Base-by-base conservation (phyloP, 164 flowering plant genomes). In the Chimonanthus praecox region DNA sequence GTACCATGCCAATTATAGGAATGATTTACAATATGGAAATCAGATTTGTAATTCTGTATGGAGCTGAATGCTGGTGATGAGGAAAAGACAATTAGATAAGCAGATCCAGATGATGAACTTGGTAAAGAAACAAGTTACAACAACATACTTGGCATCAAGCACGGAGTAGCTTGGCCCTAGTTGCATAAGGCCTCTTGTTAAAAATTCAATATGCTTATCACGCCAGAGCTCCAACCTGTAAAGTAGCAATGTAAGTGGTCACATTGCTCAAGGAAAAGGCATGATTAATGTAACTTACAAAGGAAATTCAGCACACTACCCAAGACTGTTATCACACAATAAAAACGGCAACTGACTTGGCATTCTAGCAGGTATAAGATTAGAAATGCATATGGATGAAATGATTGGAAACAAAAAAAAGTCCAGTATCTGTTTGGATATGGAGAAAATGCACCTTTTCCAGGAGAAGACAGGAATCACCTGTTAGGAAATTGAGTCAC, bases 81-180 rank as follows among this genome's bases (percentile, higher is more conserved):
- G 21, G 44, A 33, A 63, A 63, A 7, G 7, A 63, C 20, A 63
- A 20, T 20, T 33, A 33, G 33, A 33, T 33, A 33, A 33, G 33
- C 33, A 33, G 33, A 33, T 33, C 33, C 33, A 33, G 1, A 33
- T 33, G 2, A 33, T 33, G 33, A 33, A 33, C 33, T 33, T 33
- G 33, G 33, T 33, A 51, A 9, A 58, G 47, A 49, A 71, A 60
- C 73, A 47, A 63, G n/a, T 44, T 3, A 70, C 6, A 66, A 58
- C 71, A 70, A 72, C 70, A 4, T 79, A 94, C 97, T 88, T 90
- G 49, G 98, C 92, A 79, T 92, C 97, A 82, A 92, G 85, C 7
- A 81, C 85, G 74, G 74, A 67, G 74, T 87, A 92, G n/a, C 84
- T 82, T 0, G 92, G 84, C 6, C 83, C 88, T 54, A 94, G 90